A percentile compares a stretch with the other conserved stretches of the same genome.
These are phyloP conservation scores for Sphenostylis stenocarpa DNA, from an alignment of 306 rosid genomes.

Conservation along the genomic window DNA sequence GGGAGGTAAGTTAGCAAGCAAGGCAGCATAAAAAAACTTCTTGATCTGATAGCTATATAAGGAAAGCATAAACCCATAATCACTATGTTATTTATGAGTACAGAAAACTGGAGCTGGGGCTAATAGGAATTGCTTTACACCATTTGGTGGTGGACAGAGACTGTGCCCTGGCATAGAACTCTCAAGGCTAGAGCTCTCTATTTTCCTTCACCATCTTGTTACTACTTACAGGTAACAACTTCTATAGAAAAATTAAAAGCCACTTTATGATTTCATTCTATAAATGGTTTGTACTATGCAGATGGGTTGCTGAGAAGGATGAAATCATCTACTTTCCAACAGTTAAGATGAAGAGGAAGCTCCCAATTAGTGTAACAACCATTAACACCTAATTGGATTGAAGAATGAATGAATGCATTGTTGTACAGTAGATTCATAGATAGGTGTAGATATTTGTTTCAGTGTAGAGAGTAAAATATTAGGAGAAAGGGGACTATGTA, in stretches of 20 bases:
- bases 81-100: not conserved
- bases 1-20: slow-evolving; percentile 61
- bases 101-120: slow-evolving; percentile 43
- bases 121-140: slow-evolving; percentile 60
- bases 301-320: slow-evolving; percentile 75
- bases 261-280: not conserved
- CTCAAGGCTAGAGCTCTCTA: slow-evolving; percentile 68
- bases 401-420: not conserved
- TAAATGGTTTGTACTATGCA: slow-evolving; percentile 34
- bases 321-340: slow-evolving; percentile 74
- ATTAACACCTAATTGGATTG: slow-evolving; percentile 22
- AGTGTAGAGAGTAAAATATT: not conserved
- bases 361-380: slow-evolving; percentile 58
- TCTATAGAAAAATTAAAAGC: not conserved
- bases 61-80: not conserved
- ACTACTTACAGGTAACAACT: slow-evolving; percentile 56
- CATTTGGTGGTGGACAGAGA: slow-evolving; percentile 97
- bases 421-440: not conserved
- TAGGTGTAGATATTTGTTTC: not conserved
- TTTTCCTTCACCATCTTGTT: slow-evolving; percentile 69
- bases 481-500: slow-evolving; percentile 4
- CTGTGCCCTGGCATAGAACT: slow-evolving; percentile 93
- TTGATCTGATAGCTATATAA: not conserved
- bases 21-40: not conserved
- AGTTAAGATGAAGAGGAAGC: slow-evolving; percentile 75